A percentile compares a stretch with the other conserved stretches of the same genome.
phyloP scores from a whole-genome alignment of 768 basidiomycete genomes.

The Tulasnella sp. region DNA sequence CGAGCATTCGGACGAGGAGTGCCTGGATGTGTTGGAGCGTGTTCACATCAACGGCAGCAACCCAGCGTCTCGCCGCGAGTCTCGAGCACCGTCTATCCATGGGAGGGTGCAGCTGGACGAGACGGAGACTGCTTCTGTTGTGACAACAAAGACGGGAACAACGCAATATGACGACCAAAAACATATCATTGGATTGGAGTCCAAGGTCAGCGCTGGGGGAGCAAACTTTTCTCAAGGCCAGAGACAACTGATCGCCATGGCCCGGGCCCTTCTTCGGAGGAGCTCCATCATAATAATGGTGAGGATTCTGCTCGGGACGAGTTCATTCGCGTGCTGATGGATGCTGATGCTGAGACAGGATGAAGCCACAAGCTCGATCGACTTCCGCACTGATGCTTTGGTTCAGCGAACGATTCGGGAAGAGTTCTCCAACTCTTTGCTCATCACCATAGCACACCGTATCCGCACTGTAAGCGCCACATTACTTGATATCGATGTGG shows the following conservation, averaged over 20 bases:
- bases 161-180: slow-evolving; percentile 20
- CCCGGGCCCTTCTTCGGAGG: slow-evolving; percentile 63
- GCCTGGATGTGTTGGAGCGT: slow-evolving; percentile 72
- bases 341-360: slow-evolving; percentile 11
- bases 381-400: slow-evolving; percentile 83
- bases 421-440: slow-evolving; percentile 65
- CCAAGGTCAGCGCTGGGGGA: slow-evolving; percentile 79
- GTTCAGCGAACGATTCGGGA: slow-evolving; percentile 85
- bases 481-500: background rate
- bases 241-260: slow-evolving; percentile 82
- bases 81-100: slow-evolving; percentile 48
- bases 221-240: slow-evolving; percentile 93
- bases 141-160: background rate
- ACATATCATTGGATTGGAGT: slow-evolving; percentile 55
- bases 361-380: slow-evolving; percentile 82
- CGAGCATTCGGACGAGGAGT: slow-evolving; percentile 78
- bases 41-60: slow-evolving; percentile 65
- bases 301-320: background rate
- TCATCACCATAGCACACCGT: slow-evolving; percentile 60
- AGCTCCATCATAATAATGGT: slow-evolving; percentile 70
- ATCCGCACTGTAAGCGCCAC: slow-evolving; percentile 35
- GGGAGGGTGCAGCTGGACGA: slow-evolving; percentile 42
- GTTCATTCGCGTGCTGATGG: background rate
- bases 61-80: slow-evolving; percentile 50
- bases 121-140: slow-evolving; percentile 17